These are phyloP conservation scores for Balansia obtecta DNA, from an alignment of 2,329 filamentous ascomycete species.

Conservation along the genomic window DNA sequence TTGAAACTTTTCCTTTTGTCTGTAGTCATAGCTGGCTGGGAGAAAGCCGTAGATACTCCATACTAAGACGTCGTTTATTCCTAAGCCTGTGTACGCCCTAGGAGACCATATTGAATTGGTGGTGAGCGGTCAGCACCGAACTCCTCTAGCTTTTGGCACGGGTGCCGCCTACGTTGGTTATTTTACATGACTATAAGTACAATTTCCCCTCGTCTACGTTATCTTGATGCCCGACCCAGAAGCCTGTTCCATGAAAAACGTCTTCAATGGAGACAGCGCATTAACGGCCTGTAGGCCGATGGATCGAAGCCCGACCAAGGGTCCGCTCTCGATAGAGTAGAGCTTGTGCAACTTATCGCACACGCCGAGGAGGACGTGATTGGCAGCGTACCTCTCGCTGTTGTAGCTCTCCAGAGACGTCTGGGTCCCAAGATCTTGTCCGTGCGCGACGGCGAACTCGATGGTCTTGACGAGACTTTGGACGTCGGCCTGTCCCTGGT, in stretches of 20 bases:
- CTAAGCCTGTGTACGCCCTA: not conserved
- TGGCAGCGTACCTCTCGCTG: conserved; percentile 67
- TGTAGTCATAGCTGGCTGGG: conserved; percentile 28
- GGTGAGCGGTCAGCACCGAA: too few relatives aligned
- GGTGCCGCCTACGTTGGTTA: not conserved
- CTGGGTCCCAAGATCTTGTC: conserved; percentile 72
- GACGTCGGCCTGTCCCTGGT: conserved; percentile 84
- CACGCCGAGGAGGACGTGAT: conserved; percentile 66
- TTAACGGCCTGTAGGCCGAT: conserved; percentile 68
- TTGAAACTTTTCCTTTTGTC: conserved; percentile 22
- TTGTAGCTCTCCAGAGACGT: conserved; percentile 75
- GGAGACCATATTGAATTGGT: too few relatives aligned
- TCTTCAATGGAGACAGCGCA: conserved; percentile 62
- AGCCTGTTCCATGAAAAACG: conserved; percentile 70
- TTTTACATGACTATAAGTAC: not conserved
- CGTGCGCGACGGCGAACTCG: conserved; percentile 63
- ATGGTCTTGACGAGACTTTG: conserved; percentile 66
- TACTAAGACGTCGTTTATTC: conserved; percentile 14
- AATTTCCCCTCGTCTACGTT: conserved; percentile 13
- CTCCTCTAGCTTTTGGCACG: not conserved
- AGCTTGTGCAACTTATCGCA: conserved; percentile 88
- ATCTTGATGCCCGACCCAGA: conserved; percentile 40
- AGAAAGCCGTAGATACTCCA: conserved; percentile 25
- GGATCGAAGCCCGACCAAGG: conserved; percentile 68
- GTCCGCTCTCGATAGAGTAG: conserved; percentile 70